phyloP scores from a whole-genome alignment of 495 filamentous ascomycete species.

The Podospora fimiseda region DNA sequence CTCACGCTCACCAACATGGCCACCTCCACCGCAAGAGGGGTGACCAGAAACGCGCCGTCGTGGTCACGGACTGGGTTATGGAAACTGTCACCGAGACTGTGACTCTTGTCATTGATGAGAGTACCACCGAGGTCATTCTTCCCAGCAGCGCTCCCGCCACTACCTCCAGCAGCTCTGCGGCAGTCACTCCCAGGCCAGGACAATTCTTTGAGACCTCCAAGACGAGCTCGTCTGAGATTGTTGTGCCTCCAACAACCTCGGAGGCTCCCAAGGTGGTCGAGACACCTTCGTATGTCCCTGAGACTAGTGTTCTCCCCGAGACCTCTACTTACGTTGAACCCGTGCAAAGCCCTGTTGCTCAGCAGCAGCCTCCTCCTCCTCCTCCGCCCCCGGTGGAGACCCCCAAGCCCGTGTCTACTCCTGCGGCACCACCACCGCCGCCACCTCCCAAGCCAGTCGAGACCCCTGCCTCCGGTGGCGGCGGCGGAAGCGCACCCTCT shows the following conservation, averaged over 20 bases:
- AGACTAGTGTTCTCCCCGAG: constrained; percentile 5
- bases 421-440: neutral
- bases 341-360: constrained; percentile 10
- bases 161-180: constrained; percentile 1
- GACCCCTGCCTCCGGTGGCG: constrained; percentile 7
- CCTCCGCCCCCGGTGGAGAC: constrained; percentile 3
- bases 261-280: neutral
- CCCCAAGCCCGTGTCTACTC: constrained; percentile 3
- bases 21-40: constrained; percentile 27
- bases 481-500: constrained; percentile 15
- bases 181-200: constrained; percentile 19
- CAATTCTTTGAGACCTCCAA: constrained; percentile 37
- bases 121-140: constrained; percentile 33
- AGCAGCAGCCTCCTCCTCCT: neutral
- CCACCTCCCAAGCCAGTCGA: neutral
- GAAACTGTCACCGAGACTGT: constrained; percentile 44
- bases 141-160: constrained; percentile 20
- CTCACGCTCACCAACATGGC: constrained; percentile 34
- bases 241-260: constrained; percentile 4
- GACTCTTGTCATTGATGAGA: constrained; percentile 40
- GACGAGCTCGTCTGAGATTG: constrained; percentile 12
- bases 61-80: constrained; percentile 43
- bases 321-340: constrained; percentile 11
- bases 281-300: constrained; percentile 10
- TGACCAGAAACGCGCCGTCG: constrained; percentile 32